phyloP scores from a whole-genome alignment of 805 yeast species.

The Nakazawaea anatomiae region DNA sequence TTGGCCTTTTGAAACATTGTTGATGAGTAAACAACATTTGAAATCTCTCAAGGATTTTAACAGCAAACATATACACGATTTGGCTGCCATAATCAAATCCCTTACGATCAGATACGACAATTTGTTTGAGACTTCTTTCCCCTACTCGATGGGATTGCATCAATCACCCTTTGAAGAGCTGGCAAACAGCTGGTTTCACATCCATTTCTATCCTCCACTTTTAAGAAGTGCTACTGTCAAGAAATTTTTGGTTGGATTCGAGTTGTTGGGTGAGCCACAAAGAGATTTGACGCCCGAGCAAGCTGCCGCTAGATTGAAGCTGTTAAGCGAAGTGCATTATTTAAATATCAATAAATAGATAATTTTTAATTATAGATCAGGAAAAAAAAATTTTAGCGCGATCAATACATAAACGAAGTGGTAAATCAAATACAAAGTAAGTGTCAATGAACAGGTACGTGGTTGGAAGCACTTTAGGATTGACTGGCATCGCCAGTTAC shows the following conservation, averaged over 20 bases:
- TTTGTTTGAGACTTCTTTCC: constrained; percentile 62
- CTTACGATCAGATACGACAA: constrained; percentile 67
- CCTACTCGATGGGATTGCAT: constrained; percentile 79
- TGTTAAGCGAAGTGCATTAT: constrained; percentile 33
- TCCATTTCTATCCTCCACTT: constrained; percentile 77
- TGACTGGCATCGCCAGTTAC: constrained; percentile 8
- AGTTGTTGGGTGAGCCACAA: constrained; percentile 61
- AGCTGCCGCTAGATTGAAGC: constrained; percentile 53
- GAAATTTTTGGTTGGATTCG: constrained; percentile 73
- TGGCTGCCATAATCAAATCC: constrained; percentile 46
- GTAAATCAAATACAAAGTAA: neutral
- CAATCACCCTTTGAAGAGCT: constrained; percentile 59
- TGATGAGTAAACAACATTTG: constrained; percentile 51
- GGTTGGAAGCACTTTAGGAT: constrained; percentile 2
- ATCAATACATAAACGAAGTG: no score
- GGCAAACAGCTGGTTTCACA: constrained; percentile 52
- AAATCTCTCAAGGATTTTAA: constrained; percentile 42
- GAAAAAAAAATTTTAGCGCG: no score
- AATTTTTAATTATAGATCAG: no score
- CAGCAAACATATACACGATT: constrained; percentile 41
- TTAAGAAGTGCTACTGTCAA: constrained; percentile 69
- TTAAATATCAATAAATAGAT: constrained; percentile 2
- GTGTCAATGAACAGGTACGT: constrained; percentile 4
- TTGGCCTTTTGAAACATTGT: constrained; percentile 75
- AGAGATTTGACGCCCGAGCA: constrained; percentile 62